Evolutionary conservation across 148 eudicot genomes (phyloP).

Genomic region (Persicaria tinctoria): DNA sequence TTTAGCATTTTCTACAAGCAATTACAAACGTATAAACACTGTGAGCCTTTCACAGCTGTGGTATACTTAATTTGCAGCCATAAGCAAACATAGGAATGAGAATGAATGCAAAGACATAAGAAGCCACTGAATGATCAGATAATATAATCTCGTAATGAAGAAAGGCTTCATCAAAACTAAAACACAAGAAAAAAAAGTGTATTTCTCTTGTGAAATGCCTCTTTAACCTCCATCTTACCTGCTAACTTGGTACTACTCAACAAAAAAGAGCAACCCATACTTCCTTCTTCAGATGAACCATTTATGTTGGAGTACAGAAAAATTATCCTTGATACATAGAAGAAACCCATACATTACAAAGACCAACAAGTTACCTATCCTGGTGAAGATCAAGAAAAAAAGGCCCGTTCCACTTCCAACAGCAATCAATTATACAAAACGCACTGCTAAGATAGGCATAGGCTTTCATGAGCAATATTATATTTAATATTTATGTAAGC

Average conservation of each 20-base stretch:
- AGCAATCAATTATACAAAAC: not conserved
- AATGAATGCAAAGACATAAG: not conserved
- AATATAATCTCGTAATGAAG: not conserved
- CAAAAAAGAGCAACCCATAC: not conserved
- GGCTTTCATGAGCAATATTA: not conserved
- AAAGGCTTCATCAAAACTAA: not conserved
- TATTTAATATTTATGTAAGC: not conserved
- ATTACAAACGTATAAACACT: not conserved
- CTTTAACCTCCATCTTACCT: not conserved
- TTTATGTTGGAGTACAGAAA: not conserved
- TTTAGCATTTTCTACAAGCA: slow-evolving; percentile 23
- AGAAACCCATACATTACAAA: too few relatives aligned
- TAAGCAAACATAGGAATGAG: not conserved
- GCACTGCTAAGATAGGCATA: not conserved
- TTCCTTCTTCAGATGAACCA: not conserved
- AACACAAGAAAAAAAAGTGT: not conserved
- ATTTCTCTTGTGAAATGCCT: not conserved
- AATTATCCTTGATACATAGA: too few relatives aligned
- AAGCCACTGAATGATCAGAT: not conserved
- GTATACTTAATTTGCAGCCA: not conserved
- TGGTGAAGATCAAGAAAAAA: too few relatives aligned
- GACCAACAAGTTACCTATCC: too few relatives aligned
- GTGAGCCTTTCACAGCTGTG: not conserved
- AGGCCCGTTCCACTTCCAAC: not conserved
- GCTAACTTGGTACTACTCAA: not conserved